Conservation (phyloP, 2,329 filamentous ascomycete genomes). For the Pyrenochaeta sp. region DNA sequence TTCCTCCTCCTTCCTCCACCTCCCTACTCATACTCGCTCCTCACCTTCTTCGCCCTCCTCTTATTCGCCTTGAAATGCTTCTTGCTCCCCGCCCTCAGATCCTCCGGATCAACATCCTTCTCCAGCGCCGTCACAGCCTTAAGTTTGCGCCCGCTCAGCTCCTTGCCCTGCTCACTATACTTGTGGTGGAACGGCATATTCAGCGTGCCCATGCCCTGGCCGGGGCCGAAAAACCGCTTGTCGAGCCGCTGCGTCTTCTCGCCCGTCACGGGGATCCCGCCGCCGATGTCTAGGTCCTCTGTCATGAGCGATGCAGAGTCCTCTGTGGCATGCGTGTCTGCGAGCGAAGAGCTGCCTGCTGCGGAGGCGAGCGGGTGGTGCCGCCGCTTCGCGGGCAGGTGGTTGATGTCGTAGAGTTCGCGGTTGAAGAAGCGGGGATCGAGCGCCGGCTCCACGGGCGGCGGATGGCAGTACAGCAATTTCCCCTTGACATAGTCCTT, state of each 20-base stretch:
- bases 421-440: slow-evolving; percentile 82
- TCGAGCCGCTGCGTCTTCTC: slow-evolving; percentile 80
- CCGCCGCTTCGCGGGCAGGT: slow-evolving; percentile 83
- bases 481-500: slow-evolving; percentile 99
- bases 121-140: slow-evolving; percentile 82
- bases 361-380: slow-evolving; percentile 63
- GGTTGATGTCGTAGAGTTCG: slow-evolving; percentile 83
- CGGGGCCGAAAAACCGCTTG: slow-evolving; percentile 83
- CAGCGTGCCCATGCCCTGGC: slow-evolving; percentile 68
- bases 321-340: slow-evolving; percentile 18
- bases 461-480: slow-evolving; percentile 88
- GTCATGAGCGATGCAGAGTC: slow-evolving; percentile 53
- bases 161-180: slow-evolving; percentile 85
- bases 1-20: not conserved
- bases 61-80: slow-evolving; percentile 92
- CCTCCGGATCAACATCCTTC: slow-evolving; percentile 82
- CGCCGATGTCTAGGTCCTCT: slow-evolving; percentile 58
- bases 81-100: slow-evolving; percentile 76
- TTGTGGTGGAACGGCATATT: slow-evolving; percentile 87
- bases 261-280: slow-evolving; percentile 60
- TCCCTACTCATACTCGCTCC: slow-evolving; percentile 45
- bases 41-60: slow-evolving; percentile 65
- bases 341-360: slow-evolving; percentile 46
- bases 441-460: slow-evolving; percentile 69
- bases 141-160: slow-evolving; percentile 83